Evolutionary conservation across 768 basidiomycete species (phyloP).

Genomic region (Pulveroboletus frians): DNA sequence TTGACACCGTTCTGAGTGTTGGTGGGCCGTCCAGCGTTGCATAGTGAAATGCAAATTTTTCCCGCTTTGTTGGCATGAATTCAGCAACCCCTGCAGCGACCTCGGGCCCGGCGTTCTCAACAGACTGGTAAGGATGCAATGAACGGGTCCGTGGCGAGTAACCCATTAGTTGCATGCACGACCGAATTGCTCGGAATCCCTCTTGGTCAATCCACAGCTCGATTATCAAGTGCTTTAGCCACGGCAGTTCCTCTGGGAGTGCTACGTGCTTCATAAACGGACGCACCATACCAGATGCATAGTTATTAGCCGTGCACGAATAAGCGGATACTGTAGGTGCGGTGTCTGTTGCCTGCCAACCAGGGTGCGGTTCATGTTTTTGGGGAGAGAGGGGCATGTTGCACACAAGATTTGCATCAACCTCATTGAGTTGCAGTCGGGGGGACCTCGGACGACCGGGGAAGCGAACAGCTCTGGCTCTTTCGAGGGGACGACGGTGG

Average conservation of each 20-base stretch:
- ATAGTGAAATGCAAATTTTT: slow-evolving; percentile 68
- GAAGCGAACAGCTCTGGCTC: slow-evolving; percentile 30
- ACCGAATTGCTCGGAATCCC: slow-evolving; percentile 62
- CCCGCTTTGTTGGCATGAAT: slow-evolving; percentile 57
- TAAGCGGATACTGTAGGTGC: slow-evolving; percentile 2
- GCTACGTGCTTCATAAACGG: slow-evolving; percentile 9
- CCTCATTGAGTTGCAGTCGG: slow-evolving; percentile 14
- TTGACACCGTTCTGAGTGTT: slow-evolving; percentile 61
- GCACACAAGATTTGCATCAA: slow-evolving; percentile 6
- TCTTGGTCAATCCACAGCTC: slow-evolving; percentile 81
- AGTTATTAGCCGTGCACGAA: slow-evolving; percentile 3
- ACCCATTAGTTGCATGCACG: slow-evolving; percentile 55
- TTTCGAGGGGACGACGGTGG: slow-evolving; percentile 30
- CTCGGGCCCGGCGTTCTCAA: slow-evolving; percentile 26
- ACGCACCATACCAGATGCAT: slow-evolving; percentile 4
- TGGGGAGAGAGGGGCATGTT: slow-evolving; percentile 3
- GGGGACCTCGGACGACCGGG: slow-evolving; percentile 25
- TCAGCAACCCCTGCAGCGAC: slow-evolving; percentile 48
- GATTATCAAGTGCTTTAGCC: slow-evolving; percentile 51
- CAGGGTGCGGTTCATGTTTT: slow-evolving; percentile 1
- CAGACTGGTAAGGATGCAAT: slow-evolving; percentile 21
- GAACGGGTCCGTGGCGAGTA: slow-evolving; percentile 36
- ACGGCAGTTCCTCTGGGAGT: slow-evolving; percentile 40
- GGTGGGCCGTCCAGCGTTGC: slow-evolving; percentile 63
- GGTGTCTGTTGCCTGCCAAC: slow-evolving; percentile 14